phyloP scores from a whole-genome alignment of 352 stramenopile genomes.

The Phytopythium ostracodes region DNA sequence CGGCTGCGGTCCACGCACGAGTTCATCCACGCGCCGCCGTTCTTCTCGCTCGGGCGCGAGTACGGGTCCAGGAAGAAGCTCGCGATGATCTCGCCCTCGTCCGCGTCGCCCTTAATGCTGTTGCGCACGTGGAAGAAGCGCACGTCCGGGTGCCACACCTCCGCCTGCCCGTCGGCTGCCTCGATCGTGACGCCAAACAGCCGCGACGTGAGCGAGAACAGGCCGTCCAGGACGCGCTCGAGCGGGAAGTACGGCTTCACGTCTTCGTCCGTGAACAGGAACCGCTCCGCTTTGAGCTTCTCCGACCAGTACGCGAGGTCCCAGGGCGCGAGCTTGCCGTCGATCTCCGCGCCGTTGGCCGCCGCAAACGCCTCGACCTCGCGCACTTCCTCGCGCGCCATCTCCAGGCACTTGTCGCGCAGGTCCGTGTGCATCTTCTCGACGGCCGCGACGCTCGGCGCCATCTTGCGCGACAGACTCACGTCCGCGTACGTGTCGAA shows the following conservation, averaged over 20 bases:
- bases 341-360: slow-evolving; percentile 49
- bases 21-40: slow-evolving; percentile 98
- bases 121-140: slow-evolving; percentile 93
- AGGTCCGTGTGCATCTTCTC: slow-evolving; percentile 93
- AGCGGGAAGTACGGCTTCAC: slow-evolving; percentile 97
- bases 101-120: slow-evolving; percentile 50
- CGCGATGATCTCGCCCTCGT: slow-evolving; percentile 84
- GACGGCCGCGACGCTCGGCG: slow-evolving; percentile 86
- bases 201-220: slow-evolving; percentile 93
- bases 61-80: slow-evolving; percentile 98
- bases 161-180: slow-evolving; percentile 50
- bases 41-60: slow-evolving; percentile 95
- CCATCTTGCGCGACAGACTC: slow-evolving; percentile 96
- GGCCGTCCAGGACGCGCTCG: slow-evolving; percentile 89
- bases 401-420: slow-evolving; percentile 88
- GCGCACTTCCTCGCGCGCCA: slow-evolving; percentile 89
- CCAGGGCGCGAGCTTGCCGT: slow-evolving; percentile 84
- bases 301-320: slow-evolving; percentile 96
- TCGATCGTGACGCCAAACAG: slow-evolving; percentile 96
- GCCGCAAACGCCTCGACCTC: slow-evolving; percentile 87
- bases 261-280: slow-evolving; percentile 95
- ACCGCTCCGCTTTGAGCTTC: slow-evolving; percentile 93
- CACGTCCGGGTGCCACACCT: slow-evolving; percentile 95
- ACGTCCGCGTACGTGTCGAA: slow-evolving; percentile 93
- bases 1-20: slow-evolving; percentile 93